Evolutionary conservation across 108 stramenopile species (phyloP).

Genomic region (Aureococcus anophagefferens): DNA sequence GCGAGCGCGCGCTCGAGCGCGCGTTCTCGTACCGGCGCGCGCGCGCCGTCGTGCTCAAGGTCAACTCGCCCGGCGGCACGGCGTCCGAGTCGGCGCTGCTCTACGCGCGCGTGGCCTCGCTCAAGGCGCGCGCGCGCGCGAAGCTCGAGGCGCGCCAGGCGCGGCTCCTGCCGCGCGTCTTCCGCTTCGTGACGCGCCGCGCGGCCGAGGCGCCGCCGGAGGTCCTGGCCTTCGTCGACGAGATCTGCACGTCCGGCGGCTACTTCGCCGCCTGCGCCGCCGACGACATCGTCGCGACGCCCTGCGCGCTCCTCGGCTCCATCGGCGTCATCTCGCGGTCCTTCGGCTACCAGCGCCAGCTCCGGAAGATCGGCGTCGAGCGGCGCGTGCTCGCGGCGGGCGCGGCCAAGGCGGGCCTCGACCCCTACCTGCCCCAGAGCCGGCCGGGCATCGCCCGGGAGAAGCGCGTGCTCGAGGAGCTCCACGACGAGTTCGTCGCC

Average conservation of each 20-base stretch:
- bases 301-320: constrained; percentile 66
- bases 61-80: too few relatives aligned
- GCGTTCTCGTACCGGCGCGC: too few relatives aligned
- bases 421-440: constrained; percentile 1
- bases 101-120: too few relatives aligned
- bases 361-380: constrained; percentile 4
- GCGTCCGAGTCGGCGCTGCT: too few relatives aligned
- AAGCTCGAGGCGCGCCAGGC: too few relatives aligned
- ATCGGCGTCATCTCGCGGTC: constrained; percentile 70
- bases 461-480: neutral
- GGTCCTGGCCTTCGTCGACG: neutral
- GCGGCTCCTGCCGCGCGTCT: too few relatives aligned
- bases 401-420: constrained; percentile 1
- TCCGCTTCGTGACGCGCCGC: too few relatives aligned
- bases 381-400: constrained; percentile 2
- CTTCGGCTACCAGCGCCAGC: neutral
- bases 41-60: too few relatives aligned
- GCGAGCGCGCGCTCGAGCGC: too few relatives aligned
- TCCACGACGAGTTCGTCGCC: constrained; percentile 2
- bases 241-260: constrained; percentile 1
- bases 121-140: too few relatives aligned
- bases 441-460: neutral
- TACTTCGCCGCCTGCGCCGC: constrained; percentile 14
- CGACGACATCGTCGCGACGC: constrained; percentile 8
- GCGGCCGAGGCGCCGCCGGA: too few relatives aligned